A percentile compares a stretch with the other conserved stretches of the same genome.
phyloP scores from a whole-genome alignment of 2,329 filamentous ascomycete species.

The Phialophora macrospora region DNA sequence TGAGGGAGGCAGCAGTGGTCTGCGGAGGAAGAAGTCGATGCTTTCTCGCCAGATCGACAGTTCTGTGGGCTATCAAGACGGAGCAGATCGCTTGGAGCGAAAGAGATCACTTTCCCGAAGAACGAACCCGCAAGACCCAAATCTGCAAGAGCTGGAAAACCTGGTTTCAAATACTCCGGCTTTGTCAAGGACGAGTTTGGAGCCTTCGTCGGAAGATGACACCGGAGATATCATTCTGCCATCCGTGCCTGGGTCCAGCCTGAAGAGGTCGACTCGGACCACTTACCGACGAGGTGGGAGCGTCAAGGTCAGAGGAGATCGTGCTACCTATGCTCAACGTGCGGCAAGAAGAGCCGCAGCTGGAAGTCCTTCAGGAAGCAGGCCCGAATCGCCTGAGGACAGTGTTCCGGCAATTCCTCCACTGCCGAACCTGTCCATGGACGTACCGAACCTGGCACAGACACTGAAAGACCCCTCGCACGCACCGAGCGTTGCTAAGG shows the following conservation, averaged over 20 bases:
- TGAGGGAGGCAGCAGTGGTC: slow-evolving; percentile 54
- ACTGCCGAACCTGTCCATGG: slow-evolving; percentile 42
- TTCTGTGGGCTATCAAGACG: slow-evolving; percentile 76
- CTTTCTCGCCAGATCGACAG: slow-evolving; percentile 88
- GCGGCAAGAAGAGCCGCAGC: slow-evolving; percentile 58
- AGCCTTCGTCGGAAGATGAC: slow-evolving; percentile 64
- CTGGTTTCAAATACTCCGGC: slow-evolving; percentile 72
- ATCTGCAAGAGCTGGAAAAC: slow-evolving; percentile 72
- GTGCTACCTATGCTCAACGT: slow-evolving; percentile 75
- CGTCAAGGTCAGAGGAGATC: slow-evolving; percentile 64
- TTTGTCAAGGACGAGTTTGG: slow-evolving; percentile 61
- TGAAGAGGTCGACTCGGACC: slow-evolving; percentile 88
- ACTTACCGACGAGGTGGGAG: slow-evolving; percentile 89
- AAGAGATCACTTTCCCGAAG: slow-evolving; percentile 67
- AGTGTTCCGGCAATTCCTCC: slow-evolving; percentile 42
- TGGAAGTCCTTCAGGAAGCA: slow-evolving; percentile 31
- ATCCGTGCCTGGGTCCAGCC: slow-evolving; percentile 72
- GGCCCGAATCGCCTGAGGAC: slow-evolving; percentile 32
- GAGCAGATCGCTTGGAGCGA: slow-evolving; percentile 76
- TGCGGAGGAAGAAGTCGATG: slow-evolving; percentile 93
- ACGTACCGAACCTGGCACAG: slow-evolving; percentile 53
- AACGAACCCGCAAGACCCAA: slow-evolving; percentile 63
- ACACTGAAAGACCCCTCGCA: slow-evolving; percentile 47
- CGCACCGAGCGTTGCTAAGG: slow-evolving; percentile 36
- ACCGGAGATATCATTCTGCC: slow-evolving; percentile 70